Evolutionary conservation across 2,329 filamentous ascomycete species (phyloP).

Genomic region (Paradendryphiella salina): DNA sequence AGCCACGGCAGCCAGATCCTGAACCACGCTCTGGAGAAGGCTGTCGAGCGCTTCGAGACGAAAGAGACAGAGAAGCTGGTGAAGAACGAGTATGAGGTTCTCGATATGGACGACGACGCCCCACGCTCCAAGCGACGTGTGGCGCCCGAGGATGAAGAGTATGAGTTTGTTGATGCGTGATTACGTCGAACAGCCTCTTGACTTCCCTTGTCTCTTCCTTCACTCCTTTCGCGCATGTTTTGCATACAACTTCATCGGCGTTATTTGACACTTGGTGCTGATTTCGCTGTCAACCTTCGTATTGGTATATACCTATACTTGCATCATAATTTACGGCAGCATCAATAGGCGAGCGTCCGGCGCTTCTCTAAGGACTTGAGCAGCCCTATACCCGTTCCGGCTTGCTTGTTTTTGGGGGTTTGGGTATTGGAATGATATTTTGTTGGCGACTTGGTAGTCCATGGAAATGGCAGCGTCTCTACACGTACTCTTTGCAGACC

Average conservation of each 20-base stretch:
- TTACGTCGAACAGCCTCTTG: conserved; percentile 3
- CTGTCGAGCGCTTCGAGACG: conserved; percentile 63
- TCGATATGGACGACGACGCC: conserved; percentile 47
- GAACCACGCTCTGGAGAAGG: conserved; percentile 59
- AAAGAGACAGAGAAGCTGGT: conserved; percentile 64
- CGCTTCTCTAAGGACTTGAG: conserved; percentile 51
- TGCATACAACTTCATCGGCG: conserved; percentile 31
- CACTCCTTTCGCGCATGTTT: conserved; percentile 19
- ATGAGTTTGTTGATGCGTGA: conserved; percentile 47
- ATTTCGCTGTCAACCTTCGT: conserved; percentile 22
- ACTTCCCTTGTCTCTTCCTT: conserved; percentile 8
- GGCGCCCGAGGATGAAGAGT: conserved; percentile 47
- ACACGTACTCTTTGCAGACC: conserved; percentile 17
- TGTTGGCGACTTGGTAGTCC: conserved; percentile 10
- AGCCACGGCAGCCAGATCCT: conserved; percentile 61
- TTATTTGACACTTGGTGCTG: conserved; percentile 23
- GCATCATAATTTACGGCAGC: conserved; percentile 45
- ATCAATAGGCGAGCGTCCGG: conserved; percentile 49
- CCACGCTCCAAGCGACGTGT: conserved; percentile 38
- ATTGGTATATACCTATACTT: conserved; percentile 21
- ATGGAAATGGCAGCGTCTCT: not conserved
- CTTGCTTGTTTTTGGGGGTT: conserved; percentile 28
- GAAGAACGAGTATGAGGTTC: conserved; percentile 63
- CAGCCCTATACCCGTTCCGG: conserved; percentile 42
- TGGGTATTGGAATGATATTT: conserved; percentile 11